Base-by-base conservation (phyloP, 2,329 filamentous ascomycete species). In the Fusarium odoratissimum region DNA sequence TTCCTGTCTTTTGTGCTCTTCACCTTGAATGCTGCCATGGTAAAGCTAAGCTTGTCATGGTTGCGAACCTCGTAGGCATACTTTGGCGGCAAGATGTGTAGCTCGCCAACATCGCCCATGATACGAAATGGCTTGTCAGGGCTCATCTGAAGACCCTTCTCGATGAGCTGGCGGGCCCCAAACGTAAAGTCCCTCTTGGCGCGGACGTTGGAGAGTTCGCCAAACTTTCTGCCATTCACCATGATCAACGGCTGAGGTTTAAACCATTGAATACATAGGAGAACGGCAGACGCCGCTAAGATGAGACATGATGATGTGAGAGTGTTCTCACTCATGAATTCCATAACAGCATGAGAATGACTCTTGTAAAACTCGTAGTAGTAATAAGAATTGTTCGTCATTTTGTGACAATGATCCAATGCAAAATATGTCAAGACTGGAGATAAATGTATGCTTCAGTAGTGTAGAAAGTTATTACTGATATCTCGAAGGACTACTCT, bases 1-100 rank as follows among this genome's bases (percentile, higher is more conserved):
- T 17, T 16, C 3, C 8, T 2, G 0, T 6, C 9, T 33, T 3
- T 6, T 5, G 5, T 4, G 1, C 2, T 17, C 3, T 8, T 13
- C 11, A 51, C 48, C 31, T 51, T 51, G 11, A 35, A 51, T 5
- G 31, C 48, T 8, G 48, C 48, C 48, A 8, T 51, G 8, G 48
- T 51, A 0, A 51, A 51, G 31, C 48, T 51, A 3, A 51, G 16
- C 8, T 51, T 25, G 3, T 35, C 48, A 16, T 35, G 23, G 7
- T 51, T 51, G 8, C 48, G 48, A 21, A 51, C 8, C 17, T 51
- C 48, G 2, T 51, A 35, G 31, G 48, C 31, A 11, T 51, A 51
- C 0, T 51, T 51, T 10, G 48, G 48, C 17, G n/a, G 48, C 2
- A 51, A 17, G n/a, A 51, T 35, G 8, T 35, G 31, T 17, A 51